Conservation (phyloP, 1,284 basidiomycete genomes). For the Athelia sp. region DNA sequence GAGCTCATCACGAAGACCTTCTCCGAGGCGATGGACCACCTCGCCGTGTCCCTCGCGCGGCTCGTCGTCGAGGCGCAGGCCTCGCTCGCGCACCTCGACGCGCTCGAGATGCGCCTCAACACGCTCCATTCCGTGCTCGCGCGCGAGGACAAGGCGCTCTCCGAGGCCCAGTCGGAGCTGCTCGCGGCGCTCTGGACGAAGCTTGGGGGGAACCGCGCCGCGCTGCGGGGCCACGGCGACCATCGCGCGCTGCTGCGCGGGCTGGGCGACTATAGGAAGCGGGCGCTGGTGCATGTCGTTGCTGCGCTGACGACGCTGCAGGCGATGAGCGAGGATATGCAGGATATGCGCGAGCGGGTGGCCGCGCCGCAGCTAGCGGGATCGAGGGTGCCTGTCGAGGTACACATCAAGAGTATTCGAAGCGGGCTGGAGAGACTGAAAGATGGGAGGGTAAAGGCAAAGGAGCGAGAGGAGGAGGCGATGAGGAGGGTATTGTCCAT, state of each 20-base stretch:
- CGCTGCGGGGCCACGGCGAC: slow-evolving; percentile 40
- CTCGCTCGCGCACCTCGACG: slow-evolving; percentile 47
- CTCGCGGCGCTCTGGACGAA: slow-evolving; percentile 63
- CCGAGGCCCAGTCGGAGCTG: slow-evolving; percentile 42
- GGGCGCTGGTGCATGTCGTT: slow-evolving; percentile 57
- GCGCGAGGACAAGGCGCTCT: slow-evolving; percentile 48
- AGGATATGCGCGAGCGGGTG: slow-evolving; percentile 64
- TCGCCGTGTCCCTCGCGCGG: slow-evolving; percentile 45
- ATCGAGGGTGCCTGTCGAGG: slow-evolving; percentile 55
- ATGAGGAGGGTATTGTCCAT: slow-evolving; percentile 23
- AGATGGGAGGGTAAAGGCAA: slow-evolving; percentile 44
- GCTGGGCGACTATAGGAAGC: slow-evolving; percentile 49
- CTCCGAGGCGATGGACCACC: slow-evolving; percentile 53
- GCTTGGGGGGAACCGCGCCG: slow-evolving; percentile 52
- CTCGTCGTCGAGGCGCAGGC: slow-evolving; percentile 60
- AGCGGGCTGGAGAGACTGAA: slow-evolving; percentile 58
- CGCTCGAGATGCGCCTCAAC: slow-evolving; percentile 53
- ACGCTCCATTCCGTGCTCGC: slow-evolving; percentile 50
- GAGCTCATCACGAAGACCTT: slow-evolving; percentile 50
- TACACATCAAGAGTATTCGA: slow-evolving; percentile 67
- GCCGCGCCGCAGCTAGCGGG: slow-evolving; percentile 57
- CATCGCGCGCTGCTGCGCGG: slow-evolving; percentile 49
- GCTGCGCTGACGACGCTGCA: slow-evolving; percentile 56
- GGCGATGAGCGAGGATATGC: slow-evolving; percentile 64
- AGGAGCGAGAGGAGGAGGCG: slow-evolving; percentile 26